Conservation (phyloP, 2,329 filamentous ascomycete genomes). For the Aspergillus chevalieri region DNA sequence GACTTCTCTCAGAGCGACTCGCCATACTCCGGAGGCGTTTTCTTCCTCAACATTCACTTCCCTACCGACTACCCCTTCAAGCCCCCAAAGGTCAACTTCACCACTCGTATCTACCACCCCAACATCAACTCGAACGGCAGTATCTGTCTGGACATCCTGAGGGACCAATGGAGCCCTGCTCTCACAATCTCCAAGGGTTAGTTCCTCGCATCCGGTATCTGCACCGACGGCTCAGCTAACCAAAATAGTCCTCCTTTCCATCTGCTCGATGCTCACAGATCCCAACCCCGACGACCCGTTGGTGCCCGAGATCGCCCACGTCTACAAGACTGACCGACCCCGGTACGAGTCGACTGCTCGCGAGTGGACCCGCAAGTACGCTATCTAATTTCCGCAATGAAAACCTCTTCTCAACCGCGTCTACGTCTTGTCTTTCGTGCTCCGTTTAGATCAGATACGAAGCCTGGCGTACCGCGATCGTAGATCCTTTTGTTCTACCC, state of each 20-base stretch:
- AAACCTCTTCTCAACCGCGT: conserved; percentile 21
- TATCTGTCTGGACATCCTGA: conserved; percentile 96
- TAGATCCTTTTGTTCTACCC: conserved; percentile 25
- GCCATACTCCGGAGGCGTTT: conserved; percentile 95
- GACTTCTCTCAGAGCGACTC: conserved; percentile 68
- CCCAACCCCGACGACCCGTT: conserved; percentile 98
- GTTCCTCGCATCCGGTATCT: conserved; percentile 10
- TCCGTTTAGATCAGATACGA: conserved; percentile 31
- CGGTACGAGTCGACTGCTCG: conserved; percentile 93
- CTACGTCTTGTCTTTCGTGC: conserved; percentile 20
- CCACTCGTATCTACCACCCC: conserved; percentile 97
- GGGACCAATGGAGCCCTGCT: conserved; percentile 98
- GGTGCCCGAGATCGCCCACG: conserved; percentile 96
- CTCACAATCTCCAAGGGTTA: conserved; percentile 97
- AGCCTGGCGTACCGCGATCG: conserved; percentile 35
- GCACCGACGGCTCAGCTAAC: neutral
- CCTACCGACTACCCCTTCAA: conserved; percentile 99
- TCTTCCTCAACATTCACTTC: conserved; percentile 98
- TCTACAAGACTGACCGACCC: conserved; percentile 97
- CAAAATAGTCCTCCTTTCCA: conserved; percentile 77
- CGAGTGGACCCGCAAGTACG: conserved; percentile 99
- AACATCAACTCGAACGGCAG: conserved; percentile 99
- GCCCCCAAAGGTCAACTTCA: conserved; percentile 99
- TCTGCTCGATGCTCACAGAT: conserved; percentile 99
- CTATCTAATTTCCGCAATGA: conserved; percentile 59